Evolutionary conservation across 768 basidiomycete genomes (phyloP), one percentile per base, ranked within the genome.

Genomic region (Collybia nuda): DNA sequence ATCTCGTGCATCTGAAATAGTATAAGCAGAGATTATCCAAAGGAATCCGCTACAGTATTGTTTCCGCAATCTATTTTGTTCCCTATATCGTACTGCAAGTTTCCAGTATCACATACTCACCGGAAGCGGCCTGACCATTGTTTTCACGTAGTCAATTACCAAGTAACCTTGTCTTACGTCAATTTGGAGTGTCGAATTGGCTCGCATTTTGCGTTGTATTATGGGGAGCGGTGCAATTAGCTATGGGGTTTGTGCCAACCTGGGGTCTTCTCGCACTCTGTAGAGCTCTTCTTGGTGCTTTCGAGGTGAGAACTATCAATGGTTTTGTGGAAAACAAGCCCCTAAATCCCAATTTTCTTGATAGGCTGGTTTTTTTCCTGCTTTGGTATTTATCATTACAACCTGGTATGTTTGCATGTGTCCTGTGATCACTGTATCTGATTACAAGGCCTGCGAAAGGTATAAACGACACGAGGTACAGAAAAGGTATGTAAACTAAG

Each of bases 381-480:
- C 74, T 5, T 55, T 79, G 54, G 68, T 78, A 21, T 79, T 72
- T 55, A 68, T 79, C 21, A 75, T 80, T 51, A 72, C 74, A 26
- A 76, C 76, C 7, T 80, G 79, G 79, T 77, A 47, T 5, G 67
- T 32, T 18, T 9, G 26, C 15, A 28, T 38, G 6, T 40, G 40
- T 48, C 9, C 29, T 24, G 35, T 32, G 36, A 17, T 43, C 36
- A 17, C 8, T 32, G 32, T 14, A 14, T 32, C 32, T 32, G 5
- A 11, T 11, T 11, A 32, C 32, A 32, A 14, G 14, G 7, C 3
- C 32, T 32, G 32, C 9, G 15, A 22, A 48, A 77, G 77, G 79
- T 80, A 79, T 60, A 74, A 64, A 15, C 72, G 77, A 24, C 71
- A 77, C 44, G 78, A 81, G 68, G 74, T 78, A 12, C 79, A 80